Conservation (phyloP, 306 rosid species). For the Cicer judaicum region DNA sequence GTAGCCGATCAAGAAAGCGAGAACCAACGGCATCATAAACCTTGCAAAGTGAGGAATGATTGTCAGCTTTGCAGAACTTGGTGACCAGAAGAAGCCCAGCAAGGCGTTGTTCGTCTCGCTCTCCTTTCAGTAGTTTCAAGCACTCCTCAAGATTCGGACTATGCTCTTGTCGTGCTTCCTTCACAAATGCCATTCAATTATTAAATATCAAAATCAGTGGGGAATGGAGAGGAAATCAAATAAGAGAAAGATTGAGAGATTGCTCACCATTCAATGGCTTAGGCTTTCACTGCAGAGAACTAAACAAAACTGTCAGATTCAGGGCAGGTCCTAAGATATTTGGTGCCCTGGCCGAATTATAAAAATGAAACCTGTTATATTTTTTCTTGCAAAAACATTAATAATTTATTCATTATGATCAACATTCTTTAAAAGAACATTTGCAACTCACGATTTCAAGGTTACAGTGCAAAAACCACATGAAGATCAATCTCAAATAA, state of each 20-base stretch:
- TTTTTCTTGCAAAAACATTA: too few species aligned
- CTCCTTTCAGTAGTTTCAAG: slow-evolving; percentile 88
- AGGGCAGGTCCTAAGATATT: too few species aligned
- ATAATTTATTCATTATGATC: too few species aligned
- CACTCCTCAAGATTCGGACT: slow-evolving; percentile 72
- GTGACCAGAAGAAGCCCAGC: slow-evolving; percentile 91
- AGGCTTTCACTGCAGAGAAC: slow-evolving; percentile 11
- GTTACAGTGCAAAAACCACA: too few species aligned
- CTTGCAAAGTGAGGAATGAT: slow-evolving; percentile 65
- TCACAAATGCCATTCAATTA: neutral
- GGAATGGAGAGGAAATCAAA: neutral
- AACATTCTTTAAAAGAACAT: too few species aligned
- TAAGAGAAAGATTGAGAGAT: slow-evolving; percentile 4
- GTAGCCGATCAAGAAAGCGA: slow-evolving; percentile 78
- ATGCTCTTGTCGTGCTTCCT: slow-evolving; percentile 58
- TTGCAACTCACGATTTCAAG: too few species aligned
- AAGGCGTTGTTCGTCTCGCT: slow-evolving; percentile 86
- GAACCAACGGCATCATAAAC: slow-evolving; percentile 75
- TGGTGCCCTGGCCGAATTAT: too few species aligned
- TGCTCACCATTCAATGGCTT: slow-evolving; percentile 28
- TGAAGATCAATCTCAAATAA: too few species aligned
- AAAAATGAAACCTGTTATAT: too few species aligned
- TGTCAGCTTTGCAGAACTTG: slow-evolving; percentile 75
- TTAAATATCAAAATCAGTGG: neutral
- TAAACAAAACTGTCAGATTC: slow-evolving; percentile 12